These are phyloP conservation scores for Plasmodium reichenowi DNA, from an alignment of 169 alveolate genomes.

Conservation along the genomic window DNA sequence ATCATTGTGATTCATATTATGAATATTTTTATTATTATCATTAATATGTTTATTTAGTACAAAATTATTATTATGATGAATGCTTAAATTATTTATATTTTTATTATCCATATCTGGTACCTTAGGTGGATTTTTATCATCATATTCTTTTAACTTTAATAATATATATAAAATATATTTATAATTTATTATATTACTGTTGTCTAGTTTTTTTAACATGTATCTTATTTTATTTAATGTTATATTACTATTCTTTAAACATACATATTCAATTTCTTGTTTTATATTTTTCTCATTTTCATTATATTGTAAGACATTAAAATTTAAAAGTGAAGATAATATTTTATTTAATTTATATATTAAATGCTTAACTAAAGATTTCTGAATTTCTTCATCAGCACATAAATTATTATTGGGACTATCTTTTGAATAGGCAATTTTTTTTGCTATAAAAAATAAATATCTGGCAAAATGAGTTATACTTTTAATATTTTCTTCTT, in stretches of 20 bases:
- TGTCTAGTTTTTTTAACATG: slow-evolving; percentile 51
- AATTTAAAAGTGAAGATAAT: slow-evolving; percentile 38
- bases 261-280: slow-evolving; percentile 47
- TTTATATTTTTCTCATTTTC: slow-evolving; percentile 43
- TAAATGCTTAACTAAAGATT: slow-evolving; percentile 42
- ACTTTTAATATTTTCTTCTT: slow-evolving; percentile 42
- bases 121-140: neutral
- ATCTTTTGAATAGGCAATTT: slow-evolving; percentile 30
- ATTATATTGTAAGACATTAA: slow-evolving; percentile 46
- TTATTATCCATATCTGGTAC: neutral
- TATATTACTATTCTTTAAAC: slow-evolving; percentile 42
- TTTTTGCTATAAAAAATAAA: slow-evolving; percentile 67
- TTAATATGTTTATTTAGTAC: neutral
- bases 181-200: slow-evolving; percentile 41
- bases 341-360: slow-evolving; percentile 57
- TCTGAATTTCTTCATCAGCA: slow-evolving; percentile 30
- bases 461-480: slow-evolving; percentile 69
- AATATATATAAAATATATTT: slow-evolving; percentile 40
- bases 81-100: neutral
- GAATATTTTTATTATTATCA: neutral
- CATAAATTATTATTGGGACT: neutral
- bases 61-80: neutral
- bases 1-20: neutral
- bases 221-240: slow-evolving; percentile 42
- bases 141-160: slow-evolving; percentile 18